phyloP scores from a whole-genome alignment of 768 basidiomycete genomes.

The Chlorophyllum brunneum region DNA sequence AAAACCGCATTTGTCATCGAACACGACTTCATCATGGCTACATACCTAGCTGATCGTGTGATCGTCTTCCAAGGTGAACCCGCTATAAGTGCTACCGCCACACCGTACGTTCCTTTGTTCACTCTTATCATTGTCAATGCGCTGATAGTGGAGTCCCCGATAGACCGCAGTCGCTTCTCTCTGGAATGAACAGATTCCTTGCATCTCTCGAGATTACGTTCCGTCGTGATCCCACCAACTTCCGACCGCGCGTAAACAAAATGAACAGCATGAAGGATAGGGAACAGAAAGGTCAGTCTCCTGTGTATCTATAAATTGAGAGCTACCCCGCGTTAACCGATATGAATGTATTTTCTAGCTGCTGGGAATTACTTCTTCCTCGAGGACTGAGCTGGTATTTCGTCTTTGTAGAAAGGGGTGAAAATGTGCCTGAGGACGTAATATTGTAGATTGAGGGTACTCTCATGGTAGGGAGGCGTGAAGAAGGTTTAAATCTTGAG shows the following conservation, averaged over 20 bases:
- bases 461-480: background rate
- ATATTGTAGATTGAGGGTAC: background rate
- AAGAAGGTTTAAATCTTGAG: background rate
- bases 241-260: conserved; percentile 87
- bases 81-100: conserved; percentile 84
- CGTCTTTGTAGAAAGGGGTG: background rate
- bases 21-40: conserved; percentile 99
- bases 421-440: background rate
- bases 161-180: conserved; percentile 90
- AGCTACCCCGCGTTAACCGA: background rate
- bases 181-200: conserved; percentile 98
- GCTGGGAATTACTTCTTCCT: conserved; percentile 92
- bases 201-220: conserved; percentile 96
- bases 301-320: background rate
- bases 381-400: conserved; percentile 52
- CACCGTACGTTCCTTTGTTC: conserved; percentile 56
- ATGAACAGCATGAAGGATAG: conserved; percentile 80
- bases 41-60: conserved; percentile 96
- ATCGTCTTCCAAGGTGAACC: conserved; percentile 90
- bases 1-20: conserved; percentile 99
- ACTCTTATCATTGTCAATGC: background rate
- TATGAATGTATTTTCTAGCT: conserved; percentile 32
- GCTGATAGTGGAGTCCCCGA: background rate
- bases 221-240: conserved; percentile 95
- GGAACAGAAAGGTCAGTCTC: conserved; percentile 72